Evolutionary conservation across 768 basidiomycete genomes (phyloP), one percentile per base, ranked within the genome.

Genomic region (Trametes cingulata): DNA sequence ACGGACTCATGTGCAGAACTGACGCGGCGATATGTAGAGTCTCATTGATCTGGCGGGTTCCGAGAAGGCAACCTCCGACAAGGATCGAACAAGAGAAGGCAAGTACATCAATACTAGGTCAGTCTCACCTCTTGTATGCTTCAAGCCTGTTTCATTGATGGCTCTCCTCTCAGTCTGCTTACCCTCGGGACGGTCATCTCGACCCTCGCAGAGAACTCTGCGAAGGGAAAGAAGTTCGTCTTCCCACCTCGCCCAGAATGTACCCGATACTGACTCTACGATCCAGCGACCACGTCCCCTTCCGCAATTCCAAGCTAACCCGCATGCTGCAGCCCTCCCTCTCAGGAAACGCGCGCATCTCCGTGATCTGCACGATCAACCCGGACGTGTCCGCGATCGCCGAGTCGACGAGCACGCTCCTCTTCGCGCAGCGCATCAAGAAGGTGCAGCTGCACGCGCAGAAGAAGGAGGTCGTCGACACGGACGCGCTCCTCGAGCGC

Each of bases 11-110:
- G 20, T 24, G 1, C 15, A n/a, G n/a, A n/a, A 15, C 17, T 35
- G 1, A 17, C 5, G 5, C 24, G 5, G 19, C 25, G 5, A 33
- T 19, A 14, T 60, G 3, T 65, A 94, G 91, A 94, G 90, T 71
- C 78, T 97, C 48, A 97, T 97, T 59, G 95, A 99, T 80, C 79
- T 99, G 12, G 97, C 97, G 50, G 97, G 97, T 3, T 96, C 94
- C 0, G 97, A 99, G 71, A 93, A 89, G 71, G 96, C 95, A 0
- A 98, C 95, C 0, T 91, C 90, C 0, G 93, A 95, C 73, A 96
- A 95, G 72, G 95, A 98, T 58, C 79, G 97, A 45, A 94, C 94
- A n/a, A 82, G 90, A 45, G 97, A 99, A 73, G 97, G 96, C 13
- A 93, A 91, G 70, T 96, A 95, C 69, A 99, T 98, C 75, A 99